Conservation (phyloP, 2,329 filamentous ascomycete species). For the Coniella vitis region DNA sequence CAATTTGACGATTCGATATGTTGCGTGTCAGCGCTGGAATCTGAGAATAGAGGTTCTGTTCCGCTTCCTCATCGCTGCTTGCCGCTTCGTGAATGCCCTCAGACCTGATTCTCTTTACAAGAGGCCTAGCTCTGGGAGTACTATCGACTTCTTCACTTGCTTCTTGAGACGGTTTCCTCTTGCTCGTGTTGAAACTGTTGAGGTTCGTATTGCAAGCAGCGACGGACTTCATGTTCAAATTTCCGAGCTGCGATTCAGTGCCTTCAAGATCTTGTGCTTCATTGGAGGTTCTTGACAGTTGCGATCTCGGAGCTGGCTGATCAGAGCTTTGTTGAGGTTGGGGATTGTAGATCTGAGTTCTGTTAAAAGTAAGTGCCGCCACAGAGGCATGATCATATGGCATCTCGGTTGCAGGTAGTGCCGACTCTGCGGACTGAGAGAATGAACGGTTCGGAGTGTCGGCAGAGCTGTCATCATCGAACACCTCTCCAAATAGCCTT, state of each 20-base stretch:
- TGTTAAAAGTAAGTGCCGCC: constrained; percentile 25
- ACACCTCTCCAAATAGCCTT: constrained; percentile 51
- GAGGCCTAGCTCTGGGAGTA: constrained; percentile 32
- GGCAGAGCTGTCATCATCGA: constrained; percentile 47
- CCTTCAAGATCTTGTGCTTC: constrained; percentile 50
- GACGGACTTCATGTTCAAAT: constrained; percentile 36
- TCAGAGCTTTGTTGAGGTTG: constrained; percentile 42
- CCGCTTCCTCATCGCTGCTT: constrained; percentile 12
- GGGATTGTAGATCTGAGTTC: constrained; percentile 32
- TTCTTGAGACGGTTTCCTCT: constrained; percentile 47
- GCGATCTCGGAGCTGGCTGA: constrained; percentile 32
- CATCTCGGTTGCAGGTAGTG: no score
- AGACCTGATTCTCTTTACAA: constrained; percentile 50
- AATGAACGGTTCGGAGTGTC: constrained; percentile 41
- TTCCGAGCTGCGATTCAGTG: constrained; percentile 37
- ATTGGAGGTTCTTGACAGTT: constrained; percentile 10
- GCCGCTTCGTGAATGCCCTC: constrained; percentile 32
- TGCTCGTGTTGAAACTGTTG: constrained; percentile 41
- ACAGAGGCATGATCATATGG: no score
- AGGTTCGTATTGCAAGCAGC: constrained; percentile 16
- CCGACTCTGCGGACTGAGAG: no score
- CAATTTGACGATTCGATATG: constrained; percentile 50
- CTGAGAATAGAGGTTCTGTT: constrained; percentile 35
- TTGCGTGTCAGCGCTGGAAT: constrained; percentile 43
- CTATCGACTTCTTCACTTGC: constrained; percentile 45